phyloP scores from a whole-genome alignment of 768 basidiomycete genomes.

The Arthromyces matolae region DNA sequence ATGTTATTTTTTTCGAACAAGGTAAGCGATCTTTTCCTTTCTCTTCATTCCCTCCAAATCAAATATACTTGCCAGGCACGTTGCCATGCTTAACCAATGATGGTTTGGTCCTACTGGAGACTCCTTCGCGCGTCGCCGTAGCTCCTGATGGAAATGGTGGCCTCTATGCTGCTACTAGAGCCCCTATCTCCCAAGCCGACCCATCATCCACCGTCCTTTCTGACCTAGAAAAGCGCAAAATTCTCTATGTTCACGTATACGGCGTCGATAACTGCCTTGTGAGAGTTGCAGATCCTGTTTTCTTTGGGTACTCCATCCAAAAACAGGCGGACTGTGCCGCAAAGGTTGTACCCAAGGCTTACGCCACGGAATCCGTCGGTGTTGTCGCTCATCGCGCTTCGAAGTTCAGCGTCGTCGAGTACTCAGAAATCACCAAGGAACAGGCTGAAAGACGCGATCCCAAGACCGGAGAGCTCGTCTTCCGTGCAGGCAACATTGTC shows the following conservation, averaged over 20 bases:
- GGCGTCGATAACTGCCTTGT: conserved; percentile 99
- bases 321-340: conserved; percentile 90
- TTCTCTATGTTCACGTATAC: conserved; percentile 91
- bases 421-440: conserved; percentile 89
- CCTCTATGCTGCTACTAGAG: conserved; percentile 88
- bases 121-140: conserved; percentile 76
- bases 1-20: conserved; percentile 95
- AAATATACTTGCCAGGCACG: conserved; percentile 56
- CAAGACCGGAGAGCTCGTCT: conserved; percentile 71
- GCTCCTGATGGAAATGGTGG: conserved; percentile 99
- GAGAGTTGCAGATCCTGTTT: conserved; percentile 93
- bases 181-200: conserved; percentile 59
- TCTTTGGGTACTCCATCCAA: conserved; percentile 90
- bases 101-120: conserved; percentile 89
- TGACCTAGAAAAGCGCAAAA: conserved; percentile 70
- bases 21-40: conserved; percentile 47
- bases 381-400: conserved; percentile 84
- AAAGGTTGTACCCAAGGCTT: conserved; percentile 91
- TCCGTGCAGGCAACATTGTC: conserved; percentile 95
- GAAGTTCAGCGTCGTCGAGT: conserved; percentile 92
- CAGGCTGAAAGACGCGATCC: conserved; percentile 76
- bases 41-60: conserved; percentile 4
- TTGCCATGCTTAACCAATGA: conserved; percentile 93
- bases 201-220: conserved; percentile 73
- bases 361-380: conserved; percentile 88